These are phyloP conservation scores for Colletotrichum simmondsii DNA, from an alignment of 2,329 filamentous ascomycete genomes.

Conservation along the genomic window DNA sequence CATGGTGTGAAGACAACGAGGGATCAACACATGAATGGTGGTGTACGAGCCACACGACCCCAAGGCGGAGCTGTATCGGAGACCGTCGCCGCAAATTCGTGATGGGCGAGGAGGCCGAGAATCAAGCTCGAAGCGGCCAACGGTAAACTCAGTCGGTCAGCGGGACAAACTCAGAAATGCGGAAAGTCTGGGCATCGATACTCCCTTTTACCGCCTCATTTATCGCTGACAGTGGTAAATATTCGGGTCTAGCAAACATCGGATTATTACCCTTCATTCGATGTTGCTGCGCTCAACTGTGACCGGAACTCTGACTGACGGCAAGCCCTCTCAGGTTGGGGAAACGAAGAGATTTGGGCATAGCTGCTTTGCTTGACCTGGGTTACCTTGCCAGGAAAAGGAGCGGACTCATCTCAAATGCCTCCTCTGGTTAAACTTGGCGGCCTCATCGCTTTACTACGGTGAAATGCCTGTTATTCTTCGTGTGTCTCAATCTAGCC, in stretches of 20 bases:
- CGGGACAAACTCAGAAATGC: not conserved
- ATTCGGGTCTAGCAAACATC: not conserved
- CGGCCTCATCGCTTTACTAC: conserved; percentile 1
- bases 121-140: conserved; percentile 5
- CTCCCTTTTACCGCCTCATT: not conserved
- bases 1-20: conserved; percentile 5
- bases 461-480: conserved; percentile 11
- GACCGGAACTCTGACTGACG: not conserved
- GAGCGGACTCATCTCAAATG: not conserved
- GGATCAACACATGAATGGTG: conserved; percentile 10
- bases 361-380: not conserved
- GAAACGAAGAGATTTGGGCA: not conserved
- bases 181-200: not conserved
- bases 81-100: conserved; percentile 23
- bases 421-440: not conserved
- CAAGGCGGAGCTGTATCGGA: conserved; percentile 10
- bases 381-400: conserved; percentile 8
- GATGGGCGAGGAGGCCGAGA: not conserved
- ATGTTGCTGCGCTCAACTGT: not conserved
- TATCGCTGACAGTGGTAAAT: not conserved
- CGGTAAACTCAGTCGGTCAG: not conserved
- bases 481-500: conserved; percentile 6
- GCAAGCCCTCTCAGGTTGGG: not conserved
- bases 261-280: not conserved
- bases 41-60: conserved; percentile 16